These are phyloP conservation scores for Diaporthe citrichinensis DNA, from an alignment of 2,329 filamentous ascomycete species.

Conservation along the genomic window DNA sequence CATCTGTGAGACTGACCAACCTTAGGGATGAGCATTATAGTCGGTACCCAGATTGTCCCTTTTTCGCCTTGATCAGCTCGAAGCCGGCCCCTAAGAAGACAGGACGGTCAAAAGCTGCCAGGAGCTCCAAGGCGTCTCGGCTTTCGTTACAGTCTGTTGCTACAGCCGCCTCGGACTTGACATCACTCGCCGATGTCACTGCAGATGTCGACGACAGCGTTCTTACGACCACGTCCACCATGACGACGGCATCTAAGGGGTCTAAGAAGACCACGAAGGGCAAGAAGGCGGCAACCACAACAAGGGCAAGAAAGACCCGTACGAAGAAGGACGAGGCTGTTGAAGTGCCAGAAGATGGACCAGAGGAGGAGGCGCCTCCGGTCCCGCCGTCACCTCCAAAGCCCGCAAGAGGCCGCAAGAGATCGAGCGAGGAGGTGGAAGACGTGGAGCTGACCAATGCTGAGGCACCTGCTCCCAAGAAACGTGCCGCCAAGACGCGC, in stretches of 20 bases:
- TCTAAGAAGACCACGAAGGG: slow-evolving; percentile 64
- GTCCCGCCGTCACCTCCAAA: slow-evolving; percentile 55
- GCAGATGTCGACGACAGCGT: slow-evolving; percentile 71
- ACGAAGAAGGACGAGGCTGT: slow-evolving; percentile 68
- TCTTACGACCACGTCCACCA: slow-evolving; percentile 71
- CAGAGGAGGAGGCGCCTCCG: slow-evolving; percentile 49
- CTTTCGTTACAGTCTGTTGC: slow-evolving; percentile 71
- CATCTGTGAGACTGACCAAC: slow-evolving; percentile 45
- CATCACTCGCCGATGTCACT: slow-evolving; percentile 62
- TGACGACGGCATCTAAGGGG: slow-evolving; percentile 60
- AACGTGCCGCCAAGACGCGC: slow-evolving; percentile 66
- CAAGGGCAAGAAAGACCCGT: slow-evolving; percentile 62
- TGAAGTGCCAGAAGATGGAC: slow-evolving; percentile 59
- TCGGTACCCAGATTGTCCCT: slow-evolving; percentile 83
- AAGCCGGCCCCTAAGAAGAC: slow-evolving; percentile 70
- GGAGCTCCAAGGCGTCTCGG: slow-evolving; percentile 79
- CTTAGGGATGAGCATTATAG: slow-evolving; percentile 86
- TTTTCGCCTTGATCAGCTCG: slow-evolving; percentile 79
- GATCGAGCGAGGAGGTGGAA: slow-evolving; percentile 72
- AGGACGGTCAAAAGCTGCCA: slow-evolving; percentile 65
- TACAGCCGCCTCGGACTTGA: slow-evolving; percentile 64
- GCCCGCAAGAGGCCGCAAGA: slow-evolving; percentile 70
- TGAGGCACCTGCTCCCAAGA: slow-evolving; percentile 70
- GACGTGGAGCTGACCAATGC: slow-evolving; percentile 58
- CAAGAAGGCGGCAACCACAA: slow-evolving; percentile 67